A percentile compares a stretch with the other conserved stretches of the same genome.
These are phyloP conservation scores for Calendula officinalis DNA, from an alignment of 129 eudicot genomes.

Conservation along the genomic window DNA sequence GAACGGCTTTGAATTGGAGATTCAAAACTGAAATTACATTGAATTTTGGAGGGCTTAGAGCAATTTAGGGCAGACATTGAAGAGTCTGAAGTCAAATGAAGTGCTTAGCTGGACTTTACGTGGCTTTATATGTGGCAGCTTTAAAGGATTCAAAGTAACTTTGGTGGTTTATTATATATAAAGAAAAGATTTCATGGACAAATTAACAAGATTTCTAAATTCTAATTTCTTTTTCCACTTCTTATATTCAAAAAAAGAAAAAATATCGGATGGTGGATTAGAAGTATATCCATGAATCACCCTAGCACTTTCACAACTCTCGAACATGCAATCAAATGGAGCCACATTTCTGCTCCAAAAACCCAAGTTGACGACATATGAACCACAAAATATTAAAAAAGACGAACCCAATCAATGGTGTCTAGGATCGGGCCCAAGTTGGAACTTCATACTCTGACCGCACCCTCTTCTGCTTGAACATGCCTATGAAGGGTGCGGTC, in stretches of 20 bases:
- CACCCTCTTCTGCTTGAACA: constrained; percentile 21
- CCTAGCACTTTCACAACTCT: constrained; percentile 8
- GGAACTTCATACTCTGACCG: constrained; percentile 14
- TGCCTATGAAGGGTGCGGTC: constrained; percentile 29
- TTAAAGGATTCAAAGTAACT: no score
- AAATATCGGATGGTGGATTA: neutral
- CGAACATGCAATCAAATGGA: neutral
- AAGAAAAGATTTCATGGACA: no score
- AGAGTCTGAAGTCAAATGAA: no score
- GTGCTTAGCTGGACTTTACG: no score
- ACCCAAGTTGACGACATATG: neutral
- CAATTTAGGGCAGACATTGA: no score
- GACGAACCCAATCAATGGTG: constrained; percentile 19
- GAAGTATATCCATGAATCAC: constrained; percentile 1
- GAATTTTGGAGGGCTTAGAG: no score
- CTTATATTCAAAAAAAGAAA: constrained; percentile 2
- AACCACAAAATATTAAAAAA: neutral
- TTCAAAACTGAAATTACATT: no score
- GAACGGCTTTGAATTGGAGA: no score
- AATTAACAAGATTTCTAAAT: neutral
- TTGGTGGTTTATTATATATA: no score
- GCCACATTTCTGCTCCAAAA: neutral
- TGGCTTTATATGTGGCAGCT: no score
- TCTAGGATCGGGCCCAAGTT: constrained; percentile 34
- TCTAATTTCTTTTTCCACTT: neutral